Evolutionary conservation across 2,329 filamentous ascomycete genomes (phyloP).

Genomic region (Pleoardoris graminearum): DNA sequence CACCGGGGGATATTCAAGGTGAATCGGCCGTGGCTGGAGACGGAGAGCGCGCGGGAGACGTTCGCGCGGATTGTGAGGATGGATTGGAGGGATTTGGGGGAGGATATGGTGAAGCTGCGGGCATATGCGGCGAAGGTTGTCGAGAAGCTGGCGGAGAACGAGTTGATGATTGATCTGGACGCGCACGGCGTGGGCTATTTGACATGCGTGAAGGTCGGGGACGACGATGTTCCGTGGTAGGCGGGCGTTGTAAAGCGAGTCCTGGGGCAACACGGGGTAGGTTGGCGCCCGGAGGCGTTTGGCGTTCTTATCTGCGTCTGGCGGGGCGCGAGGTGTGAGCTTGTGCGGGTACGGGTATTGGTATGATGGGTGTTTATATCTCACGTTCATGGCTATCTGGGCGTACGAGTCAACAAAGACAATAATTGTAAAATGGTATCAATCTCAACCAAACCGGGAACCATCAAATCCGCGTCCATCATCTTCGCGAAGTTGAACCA

Average conservation of each 20-base stretch:
- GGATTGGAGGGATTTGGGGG: conserved; percentile 21
- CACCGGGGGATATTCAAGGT: conserved; percentile 35
- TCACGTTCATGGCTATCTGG: background rate
- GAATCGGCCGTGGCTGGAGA: conserved; percentile 32
- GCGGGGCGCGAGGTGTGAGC: too few relatives aligned
- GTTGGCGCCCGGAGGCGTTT: background rate
- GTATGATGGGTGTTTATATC: background rate
- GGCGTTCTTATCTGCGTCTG: too few relatives aligned
- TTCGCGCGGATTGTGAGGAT: conserved; percentile 20
- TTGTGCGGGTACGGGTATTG: background rate
- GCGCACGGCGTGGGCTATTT: conserved; percentile 35
- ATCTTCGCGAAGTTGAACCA: conserved; percentile 63
- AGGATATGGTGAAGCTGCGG: conserved; percentile 34
- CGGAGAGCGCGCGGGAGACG: conserved; percentile 23
- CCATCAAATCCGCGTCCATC: background rate
- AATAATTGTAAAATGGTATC: conserved; percentile 30
- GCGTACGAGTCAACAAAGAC: background rate
- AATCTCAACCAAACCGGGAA: conserved; percentile 30
- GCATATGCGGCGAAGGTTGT: conserved; percentile 23
- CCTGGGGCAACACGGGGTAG: background rate
- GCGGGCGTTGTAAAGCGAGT: background rate
- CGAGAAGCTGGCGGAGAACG: conserved; percentile 20
- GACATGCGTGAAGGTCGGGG: conserved; percentile 37
- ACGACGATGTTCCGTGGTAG: conserved; percentile 38
- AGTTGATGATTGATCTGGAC: conserved; percentile 36